Conservation (phyloP, 2,329 filamentous ascomycete genomes). For the Myriosclerotinia scirpicola region DNA sequence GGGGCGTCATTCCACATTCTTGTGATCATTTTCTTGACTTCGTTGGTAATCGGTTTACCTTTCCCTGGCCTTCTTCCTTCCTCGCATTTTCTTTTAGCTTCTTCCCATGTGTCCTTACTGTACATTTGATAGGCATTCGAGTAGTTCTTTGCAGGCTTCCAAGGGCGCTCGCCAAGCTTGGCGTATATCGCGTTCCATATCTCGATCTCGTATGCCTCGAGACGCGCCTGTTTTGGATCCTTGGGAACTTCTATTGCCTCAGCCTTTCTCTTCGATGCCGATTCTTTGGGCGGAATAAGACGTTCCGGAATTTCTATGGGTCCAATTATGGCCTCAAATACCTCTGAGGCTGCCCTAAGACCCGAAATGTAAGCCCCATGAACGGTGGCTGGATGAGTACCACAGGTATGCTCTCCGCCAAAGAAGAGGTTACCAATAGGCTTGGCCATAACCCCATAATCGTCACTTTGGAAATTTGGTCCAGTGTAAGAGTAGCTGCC, state of each 20-base stretch:
- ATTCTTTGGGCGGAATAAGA: conserved; percentile 66
- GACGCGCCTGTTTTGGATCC: conserved; percentile 52
- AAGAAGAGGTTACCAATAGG: conserved; percentile 87
- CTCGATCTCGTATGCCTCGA: conserved; percentile 57
- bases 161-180: conserved; percentile 71
- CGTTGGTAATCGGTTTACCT: conserved; percentile 68
- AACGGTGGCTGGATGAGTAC: conserved; percentile 93
- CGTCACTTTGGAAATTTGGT: conserved; percentile 74
- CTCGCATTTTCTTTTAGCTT: conserved; percentile 59
- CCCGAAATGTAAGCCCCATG: conserved; percentile 96
- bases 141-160: conserved; percentile 69
- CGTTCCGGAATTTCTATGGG: conserved; percentile 75
- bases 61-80: conserved; percentile 64
- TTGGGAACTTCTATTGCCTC: conserved; percentile 42
- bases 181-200: conserved; percentile 53
- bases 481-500: conserved; percentile 96
- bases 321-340: conserved; percentile 77
- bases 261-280: conserved; percentile 55
- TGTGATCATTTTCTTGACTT: conserved; percentile 81
- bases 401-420: conserved; percentile 93
- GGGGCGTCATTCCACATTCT: conserved; percentile 85
- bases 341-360: conserved; percentile 81
- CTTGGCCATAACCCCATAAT: conserved; percentile 90
- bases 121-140: conserved; percentile 88
- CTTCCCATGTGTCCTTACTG: conserved; percentile 75